Conservation (phyloP, 2,329 filamentous ascomycete species). For the Calonectria multiphialidica region DNA sequence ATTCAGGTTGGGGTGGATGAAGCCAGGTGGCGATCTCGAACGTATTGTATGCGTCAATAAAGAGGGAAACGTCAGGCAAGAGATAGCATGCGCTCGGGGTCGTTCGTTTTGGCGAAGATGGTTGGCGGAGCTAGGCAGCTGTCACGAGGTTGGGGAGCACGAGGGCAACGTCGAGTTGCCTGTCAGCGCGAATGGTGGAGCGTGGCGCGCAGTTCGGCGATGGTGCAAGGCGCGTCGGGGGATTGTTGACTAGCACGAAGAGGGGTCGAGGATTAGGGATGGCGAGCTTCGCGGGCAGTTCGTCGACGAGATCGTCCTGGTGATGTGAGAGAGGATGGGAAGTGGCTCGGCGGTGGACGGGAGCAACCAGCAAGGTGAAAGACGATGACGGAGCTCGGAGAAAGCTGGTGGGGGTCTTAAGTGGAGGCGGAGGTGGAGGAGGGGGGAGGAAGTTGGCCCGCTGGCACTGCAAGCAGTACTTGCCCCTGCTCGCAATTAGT, state of each 20-base stretch:
- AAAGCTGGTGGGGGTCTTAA: conserved; percentile 31
- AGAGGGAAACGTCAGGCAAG: conserved; percentile 23
- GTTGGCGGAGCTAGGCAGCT: conserved; percentile 32
- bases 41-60: not conserved
- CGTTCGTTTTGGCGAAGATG: conserved; percentile 20
- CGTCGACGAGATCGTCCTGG: not conserved
- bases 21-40: not conserved
- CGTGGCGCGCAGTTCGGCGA: not conserved
- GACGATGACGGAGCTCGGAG: conserved; percentile 28
- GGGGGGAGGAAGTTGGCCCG: not conserved
- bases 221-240: not conserved
- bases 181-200: conserved; percentile 6
- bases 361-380: not conserved
- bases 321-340: not conserved
- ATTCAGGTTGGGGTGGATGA: not conserved
- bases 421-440: conserved; percentile 28
- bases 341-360: not conserved
- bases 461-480: conserved; percentile 13
- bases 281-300: not conserved
- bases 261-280: not conserved
- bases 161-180: conserved; percentile 22
- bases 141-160: conserved; percentile 39
- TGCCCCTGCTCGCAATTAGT: conserved; percentile 3
- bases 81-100: conserved; percentile 25
- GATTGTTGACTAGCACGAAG: too few species aligned